Evolutionary conservation across 2,329 filamentous ascomycete genomes (phyloP).

Genomic region (Aureobasidium namibiae): DNA sequence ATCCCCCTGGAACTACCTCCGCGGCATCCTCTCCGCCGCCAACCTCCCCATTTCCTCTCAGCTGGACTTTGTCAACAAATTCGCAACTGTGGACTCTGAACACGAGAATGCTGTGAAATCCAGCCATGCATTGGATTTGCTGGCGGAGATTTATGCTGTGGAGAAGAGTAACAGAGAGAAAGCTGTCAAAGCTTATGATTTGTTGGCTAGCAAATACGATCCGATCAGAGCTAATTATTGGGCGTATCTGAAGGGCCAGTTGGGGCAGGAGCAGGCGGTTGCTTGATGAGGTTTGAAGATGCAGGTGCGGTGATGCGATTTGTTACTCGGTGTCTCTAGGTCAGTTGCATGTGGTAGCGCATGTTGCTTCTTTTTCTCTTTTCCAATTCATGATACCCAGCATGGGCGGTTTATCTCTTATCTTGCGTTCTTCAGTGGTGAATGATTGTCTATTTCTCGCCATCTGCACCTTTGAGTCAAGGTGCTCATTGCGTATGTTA

Average conservation of each 20-base stretch:
- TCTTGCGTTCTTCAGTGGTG: no score
- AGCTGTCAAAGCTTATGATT: conserved; percentile 60
- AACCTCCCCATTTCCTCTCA: conserved; percentile 42
- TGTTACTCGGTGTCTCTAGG: background rate
- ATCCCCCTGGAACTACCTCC: conserved; percentile 86
- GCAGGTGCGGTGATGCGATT: background rate
- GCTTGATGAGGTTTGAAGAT: background rate
- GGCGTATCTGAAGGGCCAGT: conserved; percentile 60
- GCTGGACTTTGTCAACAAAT: conserved; percentile 46
- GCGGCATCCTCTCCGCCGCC: conserved; percentile 64
- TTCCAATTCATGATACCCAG: conserved; percentile 9
- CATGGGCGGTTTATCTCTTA: conserved; percentile 3
- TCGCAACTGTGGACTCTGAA: conserved; percentile 40
- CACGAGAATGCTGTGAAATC: conserved; percentile 47
- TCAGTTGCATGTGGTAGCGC: background rate
- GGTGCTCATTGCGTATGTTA: no score
- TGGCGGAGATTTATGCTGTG: conserved; percentile 58
- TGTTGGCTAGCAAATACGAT: conserved; percentile 81
- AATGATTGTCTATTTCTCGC: no score
- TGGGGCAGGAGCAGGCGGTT: conserved; percentile 22
- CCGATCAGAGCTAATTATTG: conserved; percentile 87
- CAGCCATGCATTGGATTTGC: conserved; percentile 58
- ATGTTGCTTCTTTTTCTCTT: background rate
- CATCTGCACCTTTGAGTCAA: no score
- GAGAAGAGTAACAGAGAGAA: conserved; percentile 47